phyloP scores from a whole-genome alignment of 108 stramenopile genomes.

The Epithemia pelagica region DNA sequence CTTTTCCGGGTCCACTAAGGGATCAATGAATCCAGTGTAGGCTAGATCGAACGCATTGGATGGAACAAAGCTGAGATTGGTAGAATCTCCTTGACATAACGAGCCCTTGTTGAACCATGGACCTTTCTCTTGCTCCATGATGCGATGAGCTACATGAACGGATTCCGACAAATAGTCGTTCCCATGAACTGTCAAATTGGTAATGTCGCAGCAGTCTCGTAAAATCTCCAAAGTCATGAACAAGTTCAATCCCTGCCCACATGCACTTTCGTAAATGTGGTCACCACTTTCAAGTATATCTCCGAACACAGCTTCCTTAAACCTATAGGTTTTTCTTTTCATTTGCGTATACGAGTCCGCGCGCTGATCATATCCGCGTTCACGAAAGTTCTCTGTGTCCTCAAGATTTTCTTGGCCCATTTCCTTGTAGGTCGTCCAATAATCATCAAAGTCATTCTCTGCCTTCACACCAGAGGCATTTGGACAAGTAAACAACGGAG shows the following conservation, averaged over 20 bases:
- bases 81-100: constrained; percentile 35
- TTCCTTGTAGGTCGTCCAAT: neutral
- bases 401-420: neutral
- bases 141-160: neutral
- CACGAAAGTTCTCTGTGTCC: constrained; percentile 12
- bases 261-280: constrained; percentile 27
- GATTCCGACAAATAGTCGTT: constrained; percentile 26
- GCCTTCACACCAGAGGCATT: neutral
- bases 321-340: constrained; percentile 2
- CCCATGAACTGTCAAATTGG: constrained; percentile 24
- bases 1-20: neutral
- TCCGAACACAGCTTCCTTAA: constrained; percentile 2
- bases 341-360: constrained; percentile 9
- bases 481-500: neutral
- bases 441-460: neutral
- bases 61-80: constrained; percentile 28
- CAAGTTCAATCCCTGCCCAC: constrained; percentile 28
- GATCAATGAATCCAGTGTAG: constrained; percentile 30
- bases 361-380: constrained; percentile 16
- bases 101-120: constrained; percentile 11
- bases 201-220: constrained; percentile 15
- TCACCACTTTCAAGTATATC: constrained; percentile 11
- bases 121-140: neutral
- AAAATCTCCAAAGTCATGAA: constrained; percentile 23
- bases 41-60: constrained; percentile 36